Base-by-base conservation (phyloP, 495 filamentous ascomycete genomes). In the Penicillium soppii region DNA sequence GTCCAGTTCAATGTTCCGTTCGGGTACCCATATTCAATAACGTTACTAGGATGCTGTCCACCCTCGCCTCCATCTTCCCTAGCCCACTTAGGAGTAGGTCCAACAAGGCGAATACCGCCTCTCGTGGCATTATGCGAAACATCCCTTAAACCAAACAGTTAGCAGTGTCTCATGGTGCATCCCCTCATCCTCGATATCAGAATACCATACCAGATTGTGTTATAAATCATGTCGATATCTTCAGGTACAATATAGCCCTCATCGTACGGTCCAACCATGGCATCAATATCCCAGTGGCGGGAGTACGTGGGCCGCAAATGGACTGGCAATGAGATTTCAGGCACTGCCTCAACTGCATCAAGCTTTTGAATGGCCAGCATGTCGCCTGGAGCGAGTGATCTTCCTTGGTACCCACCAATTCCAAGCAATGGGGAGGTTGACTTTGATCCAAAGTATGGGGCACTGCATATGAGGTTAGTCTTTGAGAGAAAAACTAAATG, bases 361-460 rank as follows among this genome's bases (percentile, higher is more conserved):
- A 70, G 27, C 13, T 63, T 69, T 2, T 51, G 38, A 42, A 76
- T 70, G 0, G 65, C 61, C 3, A 84, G 59, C 17, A 79, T 58
- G 47, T 85, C 83, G 5, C 81, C 79, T 15, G 73, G 57, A 5
- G 71, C 70, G 25, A 87, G 68, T 27, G 67, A 61, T 49, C 83
- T 68, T 3, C 82, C 83, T 62, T 86, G 75, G 26, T 76, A 77
- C 1, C 83, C 83, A n/a, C 83, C 83, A 39, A 83, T 71, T 5
- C 61, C 72, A 10, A 83, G 69, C 41, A 76, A 67, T 5, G 82
- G 80, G 19, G 74, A 74, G 1, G 81, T 84, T 1, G 78, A 73
- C 55, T 84, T 85, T 6, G 79, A 83, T 4, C 78, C 79, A 56
- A 84, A 81, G 63, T 74, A 82, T 19, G 74, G 60, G 17, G 82